Conservation (phyloP, 164 flowering plant species). For the Annona cherimola region DNA sequence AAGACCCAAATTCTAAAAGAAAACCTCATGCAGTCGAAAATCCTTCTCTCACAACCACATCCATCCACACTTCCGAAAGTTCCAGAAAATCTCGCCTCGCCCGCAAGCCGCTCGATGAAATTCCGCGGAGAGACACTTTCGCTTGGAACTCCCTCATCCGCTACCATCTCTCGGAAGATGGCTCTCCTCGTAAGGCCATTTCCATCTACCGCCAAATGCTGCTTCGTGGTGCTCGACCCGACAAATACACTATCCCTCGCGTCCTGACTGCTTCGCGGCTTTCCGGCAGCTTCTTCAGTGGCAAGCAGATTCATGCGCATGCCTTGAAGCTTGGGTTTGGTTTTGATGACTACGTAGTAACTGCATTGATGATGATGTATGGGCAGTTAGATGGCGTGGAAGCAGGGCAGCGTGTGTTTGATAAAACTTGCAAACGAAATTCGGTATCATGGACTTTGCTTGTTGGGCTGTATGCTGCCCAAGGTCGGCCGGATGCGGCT, state of each 20-base stretch:
- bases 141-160: conserved; percentile 58
- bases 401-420: conserved; percentile 34
- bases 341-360: conserved; percentile 36
- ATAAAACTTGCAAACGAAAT: conserved; percentile 22
- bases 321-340: conserved; percentile 43
- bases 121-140: conserved; percentile 37
- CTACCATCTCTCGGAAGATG: conserved; percentile 32
- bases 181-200: conserved; percentile 17
- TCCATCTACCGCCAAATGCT: conserved; percentile 48
- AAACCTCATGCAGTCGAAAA: background rate
- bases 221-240: conserved; percentile 41
- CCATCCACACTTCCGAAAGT: background rate
- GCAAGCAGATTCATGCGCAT: conserved; percentile 59
- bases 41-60: background rate
- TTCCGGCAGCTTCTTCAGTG: conserved; percentile 25
- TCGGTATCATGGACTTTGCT: conserved; percentile 56
- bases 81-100: background rate
- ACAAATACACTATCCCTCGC: conserved; percentile 59
- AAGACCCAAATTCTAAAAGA: conserved; percentile 1
- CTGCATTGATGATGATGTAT: conserved; percentile 50
- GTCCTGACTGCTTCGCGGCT: conserved; percentile 43
- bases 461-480: conserved; percentile 32
- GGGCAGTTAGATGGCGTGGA: conserved; percentile 38
- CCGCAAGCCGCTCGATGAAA: conserved; percentile 40
- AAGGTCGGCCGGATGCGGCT: conserved; percentile 35